Evolutionary conservation across 352 stramenopile genomes (phyloP).

Genomic region (Phytophthora sp.): DNA sequence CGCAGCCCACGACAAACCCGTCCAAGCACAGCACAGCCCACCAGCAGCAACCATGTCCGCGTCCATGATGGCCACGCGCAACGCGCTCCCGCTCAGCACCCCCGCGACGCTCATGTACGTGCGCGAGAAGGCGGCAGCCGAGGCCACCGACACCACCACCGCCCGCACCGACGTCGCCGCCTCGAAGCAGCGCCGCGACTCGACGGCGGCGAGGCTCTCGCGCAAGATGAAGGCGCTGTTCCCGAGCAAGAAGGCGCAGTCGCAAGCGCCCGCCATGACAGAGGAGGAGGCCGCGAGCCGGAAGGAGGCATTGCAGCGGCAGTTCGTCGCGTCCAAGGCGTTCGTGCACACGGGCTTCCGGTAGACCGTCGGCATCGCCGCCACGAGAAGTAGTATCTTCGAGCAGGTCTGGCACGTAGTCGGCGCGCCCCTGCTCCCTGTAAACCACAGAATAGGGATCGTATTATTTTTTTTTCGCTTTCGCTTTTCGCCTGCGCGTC

Average conservation of each 20-base stretch:
- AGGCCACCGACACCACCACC: not conserved
- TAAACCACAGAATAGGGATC: no score
- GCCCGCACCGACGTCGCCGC: not conserved
- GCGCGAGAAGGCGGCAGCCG: constrained; percentile 19
- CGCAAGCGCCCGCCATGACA: not conserved
- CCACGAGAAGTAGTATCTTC: not conserved
- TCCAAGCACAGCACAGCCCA: not conserved
- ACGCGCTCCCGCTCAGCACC: constrained; percentile 20
- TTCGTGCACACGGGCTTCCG: constrained; percentile 4
- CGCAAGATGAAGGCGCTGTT: constrained; percentile 17
- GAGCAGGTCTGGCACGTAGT: no score
- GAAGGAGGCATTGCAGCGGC: not conserved
- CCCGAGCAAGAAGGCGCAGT: not conserved
- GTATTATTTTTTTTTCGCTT: no score
- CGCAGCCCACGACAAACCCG: not conserved
- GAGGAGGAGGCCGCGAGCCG: not conserved
- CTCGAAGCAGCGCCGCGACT: not conserved
- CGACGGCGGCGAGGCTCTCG: constrained; percentile 1
- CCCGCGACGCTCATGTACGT: constrained; percentile 19
- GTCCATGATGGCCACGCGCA: constrained; percentile 21
- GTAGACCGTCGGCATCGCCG: not conserved
- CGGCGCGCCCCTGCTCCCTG: no score
- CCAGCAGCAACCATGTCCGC: constrained; percentile 6
- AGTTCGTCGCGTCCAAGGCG: not conserved
- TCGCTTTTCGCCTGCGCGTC: no score